A percentile compares a stretch with the other conserved stretches of the same genome.
These are phyloP conservation scores for Entrophospora sp. DNA, from an alignment of 192 early-diverging fungal genomes.

Conservation along the genomic window DNA sequence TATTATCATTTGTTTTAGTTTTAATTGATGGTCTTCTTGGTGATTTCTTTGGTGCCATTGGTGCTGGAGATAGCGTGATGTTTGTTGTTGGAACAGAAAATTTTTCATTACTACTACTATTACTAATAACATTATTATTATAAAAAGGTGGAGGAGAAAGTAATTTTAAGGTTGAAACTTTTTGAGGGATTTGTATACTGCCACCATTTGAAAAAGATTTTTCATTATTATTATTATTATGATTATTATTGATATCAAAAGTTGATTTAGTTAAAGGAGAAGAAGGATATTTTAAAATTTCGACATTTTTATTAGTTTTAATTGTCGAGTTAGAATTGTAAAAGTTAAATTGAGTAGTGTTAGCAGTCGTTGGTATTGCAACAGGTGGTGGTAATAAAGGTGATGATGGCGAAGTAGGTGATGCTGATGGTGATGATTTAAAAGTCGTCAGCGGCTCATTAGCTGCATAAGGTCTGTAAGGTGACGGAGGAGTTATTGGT, in stretches of 20 bases:
- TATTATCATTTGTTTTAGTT: no score
- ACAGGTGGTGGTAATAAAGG: not conserved
- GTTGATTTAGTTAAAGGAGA: not conserved
- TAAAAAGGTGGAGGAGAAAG: not conserved
- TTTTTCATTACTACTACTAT: not conserved
- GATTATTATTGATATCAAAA: not conserved
- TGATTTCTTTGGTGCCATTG: not conserved
- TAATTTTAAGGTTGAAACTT: not conserved
- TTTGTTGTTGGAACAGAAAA: not conserved
- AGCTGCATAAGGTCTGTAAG: not conserved
- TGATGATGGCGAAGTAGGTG: no score
- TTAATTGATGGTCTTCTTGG: not conserved
- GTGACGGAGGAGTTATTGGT: slow-evolving; percentile 7
- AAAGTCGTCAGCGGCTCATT: not conserved
- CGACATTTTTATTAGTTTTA: not conserved
- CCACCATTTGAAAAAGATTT: not conserved
- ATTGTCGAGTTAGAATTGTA: not conserved
- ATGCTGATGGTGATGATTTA: not conserved
- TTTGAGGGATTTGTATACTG: no score
- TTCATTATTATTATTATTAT: not conserved
- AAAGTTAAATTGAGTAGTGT: not conserved
- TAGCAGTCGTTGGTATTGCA: not conserved
- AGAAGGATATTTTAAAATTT: slow-evolving; percentile 7
- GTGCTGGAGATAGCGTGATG: not conserved
- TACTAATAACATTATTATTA: not conserved